These are phyloP conservation scores for Isatis tinctoria DNA, from an alignment of 345 rosid genomes.

Conservation along the genomic window DNA sequence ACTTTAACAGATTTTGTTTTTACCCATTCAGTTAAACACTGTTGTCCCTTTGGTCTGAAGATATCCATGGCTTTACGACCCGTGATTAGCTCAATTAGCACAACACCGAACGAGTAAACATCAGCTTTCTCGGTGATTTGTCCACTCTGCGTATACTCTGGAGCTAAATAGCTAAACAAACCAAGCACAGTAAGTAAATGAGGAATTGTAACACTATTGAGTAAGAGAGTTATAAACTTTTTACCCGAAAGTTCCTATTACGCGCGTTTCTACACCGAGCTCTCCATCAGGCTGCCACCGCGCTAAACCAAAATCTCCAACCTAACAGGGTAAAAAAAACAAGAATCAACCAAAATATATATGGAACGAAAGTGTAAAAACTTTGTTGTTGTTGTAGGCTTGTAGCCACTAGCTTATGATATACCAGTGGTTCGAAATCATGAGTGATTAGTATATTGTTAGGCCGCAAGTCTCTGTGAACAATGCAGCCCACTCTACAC, in stretches of 20 bases:
- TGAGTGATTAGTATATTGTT: constrained; percentile 65
- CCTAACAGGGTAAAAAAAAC: constrained; percentile 26
- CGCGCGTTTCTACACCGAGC: constrained; percentile 51
- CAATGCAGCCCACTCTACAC: constrained; percentile 69
- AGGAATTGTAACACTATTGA: neutral
- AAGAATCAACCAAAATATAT: neutral
- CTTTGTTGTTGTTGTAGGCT: neutral
- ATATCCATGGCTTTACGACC: constrained; percentile 97
- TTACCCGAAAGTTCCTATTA: constrained; percentile 58
- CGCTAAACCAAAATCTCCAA: constrained; percentile 69
- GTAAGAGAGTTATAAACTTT: neutral
- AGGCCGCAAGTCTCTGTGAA: constrained; percentile 66
- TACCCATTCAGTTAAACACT: constrained; percentile 98
- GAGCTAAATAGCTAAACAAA: constrained; percentile 81
- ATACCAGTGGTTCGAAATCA: constrained; percentile 62
- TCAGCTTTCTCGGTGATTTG: constrained; percentile 98
- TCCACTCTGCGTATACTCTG: constrained; percentile 95
- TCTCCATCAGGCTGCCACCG: constrained; percentile 63
- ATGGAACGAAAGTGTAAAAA: neutral
- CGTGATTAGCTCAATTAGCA: constrained; percentile 83
- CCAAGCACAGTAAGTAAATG: neutral
- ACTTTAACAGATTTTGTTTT: neutral
- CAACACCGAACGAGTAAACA: constrained; percentile 96
- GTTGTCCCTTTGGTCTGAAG: constrained; percentile 90
- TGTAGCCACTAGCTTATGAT: neutral